Conservation (phyloP, 1,139 yeast genomes). For the Pichia sp. region DNA sequence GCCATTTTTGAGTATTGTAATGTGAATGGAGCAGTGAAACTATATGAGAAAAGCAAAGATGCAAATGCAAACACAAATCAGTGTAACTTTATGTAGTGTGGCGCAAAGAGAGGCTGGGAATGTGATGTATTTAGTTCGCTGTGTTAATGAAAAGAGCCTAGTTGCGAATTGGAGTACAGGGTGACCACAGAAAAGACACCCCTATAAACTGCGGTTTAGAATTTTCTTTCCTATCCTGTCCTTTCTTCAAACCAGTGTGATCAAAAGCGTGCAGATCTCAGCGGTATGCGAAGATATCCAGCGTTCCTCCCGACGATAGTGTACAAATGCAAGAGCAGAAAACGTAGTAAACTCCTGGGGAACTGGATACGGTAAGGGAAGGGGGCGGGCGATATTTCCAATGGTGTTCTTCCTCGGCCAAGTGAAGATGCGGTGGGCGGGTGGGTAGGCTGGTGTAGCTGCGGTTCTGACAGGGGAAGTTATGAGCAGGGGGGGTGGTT, state of each 20-base stretch:
- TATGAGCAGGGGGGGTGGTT: neutral
- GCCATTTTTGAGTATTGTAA: constrained; percentile 20
- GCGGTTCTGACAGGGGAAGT: neutral
- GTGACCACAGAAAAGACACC: too few species aligned
- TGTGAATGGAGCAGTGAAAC: neutral
- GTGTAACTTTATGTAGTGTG: too few species aligned
- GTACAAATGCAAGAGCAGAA: neutral
- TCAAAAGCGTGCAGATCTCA: neutral
- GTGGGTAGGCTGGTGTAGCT: neutral
- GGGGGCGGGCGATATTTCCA: neutral
- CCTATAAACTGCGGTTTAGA: too few species aligned
- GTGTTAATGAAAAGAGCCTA: too few species aligned
- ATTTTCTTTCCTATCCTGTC: too few species aligned
- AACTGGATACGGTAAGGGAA: neutral
- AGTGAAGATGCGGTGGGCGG: neutral
- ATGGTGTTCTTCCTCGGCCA: neutral
- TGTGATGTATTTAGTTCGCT: too few species aligned
- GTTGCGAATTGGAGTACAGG: too few species aligned
- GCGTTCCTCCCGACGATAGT: neutral
- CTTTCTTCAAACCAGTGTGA: neutral
- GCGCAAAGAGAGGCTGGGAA: too few species aligned
- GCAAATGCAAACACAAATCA: neutral
- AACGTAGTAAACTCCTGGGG: neutral
- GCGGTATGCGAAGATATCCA: neutral
- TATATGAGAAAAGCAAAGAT: neutral